Evolutionary conservation across 495 filamentous ascomycete species (phyloP), one percentile per base, ranked within the genome.

Genomic region (Elaphomyces granulatus): DNA sequence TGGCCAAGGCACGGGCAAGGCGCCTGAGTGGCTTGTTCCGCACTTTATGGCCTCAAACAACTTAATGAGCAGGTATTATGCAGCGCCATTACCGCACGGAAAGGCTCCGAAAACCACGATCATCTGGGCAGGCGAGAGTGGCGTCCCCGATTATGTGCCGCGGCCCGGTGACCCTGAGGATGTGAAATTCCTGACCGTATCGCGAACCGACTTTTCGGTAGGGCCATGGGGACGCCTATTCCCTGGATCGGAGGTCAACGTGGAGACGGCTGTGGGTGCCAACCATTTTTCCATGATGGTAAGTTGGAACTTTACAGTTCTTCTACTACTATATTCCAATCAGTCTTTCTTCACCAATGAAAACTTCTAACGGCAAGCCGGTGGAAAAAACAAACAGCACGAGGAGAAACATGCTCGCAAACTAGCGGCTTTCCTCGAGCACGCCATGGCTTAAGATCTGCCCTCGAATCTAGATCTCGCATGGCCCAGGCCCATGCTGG

Each of bases 161-260:
- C 78, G 80, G 42, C 81, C 81, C 2, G 72, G 74, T 23, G 61
- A 65, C 42, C 58, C 58, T 1, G 47, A 55, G 7, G 70, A 88
- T 59, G 83, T 83, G 51, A 61, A 74, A 42, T 92, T 83, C 77
- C 60, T 92, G 18, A 64, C 88, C 3, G 75, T 85, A 53, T 81
- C 88, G 61, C 67, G 81, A 31, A 74, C 76, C 0, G 77, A 87
- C 51, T 83, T 93, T 43, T 77, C 78, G 8, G 73, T 79, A 32
- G 83, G 86, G 56, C 69, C 75, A 30, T 93, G 85, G 85, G 81
- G 81, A 43, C 76, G 81, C 40, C 75, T 82, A 15, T 60, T 85
- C 18, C 78, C 79, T 23, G 43, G 59, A 9, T 56, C 74, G 42
- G 83, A 83, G 53, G 72, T 86, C 47, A 55, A 28, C 20, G 37